Evolutionary conservation across 2,329 filamentous ascomycete genomes (phyloP).

Genomic region (Sarocladiaceae sp.): DNA sequence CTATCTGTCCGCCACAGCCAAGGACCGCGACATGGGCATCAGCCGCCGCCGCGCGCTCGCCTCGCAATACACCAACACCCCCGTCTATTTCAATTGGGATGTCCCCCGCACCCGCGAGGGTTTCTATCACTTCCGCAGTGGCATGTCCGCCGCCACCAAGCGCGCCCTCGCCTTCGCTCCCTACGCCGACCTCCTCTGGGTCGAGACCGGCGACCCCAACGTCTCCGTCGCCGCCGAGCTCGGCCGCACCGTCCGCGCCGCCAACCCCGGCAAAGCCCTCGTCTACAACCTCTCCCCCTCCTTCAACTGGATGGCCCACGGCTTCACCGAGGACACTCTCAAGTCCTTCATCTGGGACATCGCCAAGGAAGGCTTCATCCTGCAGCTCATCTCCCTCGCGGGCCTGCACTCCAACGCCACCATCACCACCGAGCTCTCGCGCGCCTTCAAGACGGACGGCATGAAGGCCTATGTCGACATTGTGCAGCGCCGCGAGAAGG

Average conservation of each 20-base stretch:
- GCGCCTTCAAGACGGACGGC: constrained; percentile 78
- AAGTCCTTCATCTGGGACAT: constrained; percentile 96
- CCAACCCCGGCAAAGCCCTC: constrained; percentile 73
- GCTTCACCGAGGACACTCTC: constrained; percentile 75
- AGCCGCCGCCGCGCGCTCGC: constrained; percentile 70
- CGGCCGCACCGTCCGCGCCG: constrained; percentile 65
- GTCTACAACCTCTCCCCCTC: constrained; percentile 96
- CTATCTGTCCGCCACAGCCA: constrained; percentile 57
- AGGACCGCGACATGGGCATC: constrained; percentile 70
- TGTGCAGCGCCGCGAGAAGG: constrained; percentile 85
- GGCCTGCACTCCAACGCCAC: constrained; percentile 61
- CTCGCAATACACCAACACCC: constrained; percentile 55
- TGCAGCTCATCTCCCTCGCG: constrained; percentile 62
- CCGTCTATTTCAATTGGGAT: constrained; percentile 83
- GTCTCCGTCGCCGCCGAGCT: constrained; percentile 72
- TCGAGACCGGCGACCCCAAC: constrained; percentile 87
- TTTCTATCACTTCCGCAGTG: constrained; percentile 83
- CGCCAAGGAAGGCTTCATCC: constrained; percentile 73
- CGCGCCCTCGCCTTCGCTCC: constrained; percentile 86
- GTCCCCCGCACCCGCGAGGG: constrained; percentile 89
- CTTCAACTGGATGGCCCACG: constrained; percentile 98
- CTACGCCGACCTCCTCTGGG: constrained; percentile 92
- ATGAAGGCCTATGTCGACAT: constrained; percentile 98
- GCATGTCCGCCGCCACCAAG: constrained; percentile 83
- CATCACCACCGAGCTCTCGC: constrained; percentile 66